Base-by-base conservation (phyloP, 106 monocot species). In the Xerophyta viscosa region DNA sequence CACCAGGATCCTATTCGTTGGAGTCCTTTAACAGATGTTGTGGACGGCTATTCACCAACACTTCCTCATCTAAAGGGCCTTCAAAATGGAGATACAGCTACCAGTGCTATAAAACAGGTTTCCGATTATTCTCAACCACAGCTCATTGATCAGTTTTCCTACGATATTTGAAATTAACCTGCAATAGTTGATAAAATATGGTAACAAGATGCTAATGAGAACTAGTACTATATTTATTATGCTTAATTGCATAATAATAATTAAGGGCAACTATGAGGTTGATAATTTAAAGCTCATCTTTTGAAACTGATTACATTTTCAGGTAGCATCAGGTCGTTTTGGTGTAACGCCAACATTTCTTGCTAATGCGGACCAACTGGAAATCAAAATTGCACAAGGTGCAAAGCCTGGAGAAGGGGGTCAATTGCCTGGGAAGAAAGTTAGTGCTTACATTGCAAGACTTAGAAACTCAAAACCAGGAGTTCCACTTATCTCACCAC, bases 321-420 rank as follows among this genome's bases (percentile, higher is more conserved):
- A 96, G 96, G 96, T 96, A 58, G 96, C 96, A 70, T 96, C 96
- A 36, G 96, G 96, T 14, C 81, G 96, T 54, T 96, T 96, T 89
- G 96, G 96, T 41, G 96, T 96, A 23, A 96, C 96, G 31, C 96
- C 96, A 28, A 96, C 89, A 28, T 96, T 96, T 70, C 76, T 96
- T 52, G 96, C 76, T 6, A 96, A 96, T 82, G 96, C 89, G 59
- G 76, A 77, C 43, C 96, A 96, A 54, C 45, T 96, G 54, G 96
- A 96, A 55, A 96, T 96, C 30, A 96, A 96, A 79, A 96, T 96
- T 74, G 96, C 96, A 46, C 96, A 96, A 85, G 96, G 96, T 65
- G 96, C 96, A 33, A 96, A 96, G 61, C 96, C 96, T 56, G 96
- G 96, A 18, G 89, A 96, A 76, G 96, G 96, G 8, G 96, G 96